Percentiles rank a stretch among this genome's conserved stretches.
These are phyloP conservation scores for Saccharomyces hybrid DNA, from an alignment of 1,139 yeast species.

Conservation along the genomic window DNA sequence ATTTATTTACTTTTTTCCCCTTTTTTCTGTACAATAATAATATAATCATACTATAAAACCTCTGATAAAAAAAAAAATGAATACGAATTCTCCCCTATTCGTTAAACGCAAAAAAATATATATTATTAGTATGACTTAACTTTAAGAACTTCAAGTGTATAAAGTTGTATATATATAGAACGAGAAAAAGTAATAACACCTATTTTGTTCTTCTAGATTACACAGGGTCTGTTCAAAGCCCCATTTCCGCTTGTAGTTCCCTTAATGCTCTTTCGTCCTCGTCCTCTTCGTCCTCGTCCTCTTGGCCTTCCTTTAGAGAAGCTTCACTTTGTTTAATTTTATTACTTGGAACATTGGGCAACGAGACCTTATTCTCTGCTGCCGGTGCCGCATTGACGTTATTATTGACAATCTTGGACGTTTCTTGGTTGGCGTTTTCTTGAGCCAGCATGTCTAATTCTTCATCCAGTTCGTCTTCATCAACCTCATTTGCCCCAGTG, in stretches of 20 bases:
- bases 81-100: not conserved
- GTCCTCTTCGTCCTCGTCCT: conserved; percentile 48
- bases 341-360: conserved; percentile 37
- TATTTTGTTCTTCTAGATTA: not conserved
- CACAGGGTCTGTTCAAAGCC: conserved; percentile 41
- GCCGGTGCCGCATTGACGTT: conserved; percentile 15
- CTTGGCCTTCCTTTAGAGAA: not conserved
- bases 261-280: conserved; percentile 89
- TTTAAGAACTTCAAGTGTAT: not conserved
- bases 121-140: conserved; percentile 2
- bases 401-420: conserved; percentile 11
- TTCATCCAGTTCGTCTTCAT: conserved; percentile 81
- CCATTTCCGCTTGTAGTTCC: conserved; percentile 93
- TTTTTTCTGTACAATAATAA: not conserved
- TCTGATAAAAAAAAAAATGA: too few species aligned
- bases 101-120: conserved; percentile 3
- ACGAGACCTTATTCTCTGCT: conserved; percentile 22
- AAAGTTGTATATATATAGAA: not conserved
- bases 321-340: conserved; percentile 13
- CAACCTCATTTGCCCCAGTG: conserved; percentile 63
- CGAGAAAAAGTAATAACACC: not conserved
- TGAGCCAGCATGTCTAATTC: conserved; percentile 85
- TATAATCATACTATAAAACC: not conserved
- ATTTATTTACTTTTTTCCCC: not conserved
- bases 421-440: conserved; percentile 54